Evolutionary conservation across 1,139 yeast species (phyloP), one percentile per base, ranked within the genome.

Genomic region (Blastobotrys buckinghamii): DNA sequence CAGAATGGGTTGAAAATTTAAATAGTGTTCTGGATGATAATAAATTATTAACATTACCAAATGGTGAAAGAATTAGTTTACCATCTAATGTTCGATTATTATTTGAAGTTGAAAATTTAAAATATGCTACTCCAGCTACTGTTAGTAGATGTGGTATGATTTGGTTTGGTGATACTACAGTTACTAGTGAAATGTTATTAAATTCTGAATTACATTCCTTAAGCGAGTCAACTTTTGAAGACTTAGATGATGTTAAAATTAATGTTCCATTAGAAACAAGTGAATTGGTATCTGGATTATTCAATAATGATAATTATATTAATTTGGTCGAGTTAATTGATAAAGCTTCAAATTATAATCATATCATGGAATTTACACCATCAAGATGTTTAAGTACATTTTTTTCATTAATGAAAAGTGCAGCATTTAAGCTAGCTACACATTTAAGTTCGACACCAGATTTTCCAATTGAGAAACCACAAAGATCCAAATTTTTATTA

Each of bases 11-110:
- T 1, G 98, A 92, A 59, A 85, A 85, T 53, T 70, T 92, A 56
- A 92, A 92, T 65, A 84, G 95, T 70, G 94, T 89, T 12, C 72
- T 92, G 30, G 98, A 92, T 66, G 97, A 92, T 58, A 92, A 89
- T 63, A 81, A 77, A 56, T 59, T 85, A 1, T 68, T 90, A 45
- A 89, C 97, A 0, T 71, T 92, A 16, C 95, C 97, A 0, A 89
- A 82, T 61, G 97, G 97, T 39, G 97, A 92, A 61, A 76, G 97
- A 35, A 64, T 92, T 9, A 70, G 75, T 1, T 65, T 92, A 4
- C 89, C 95, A 0, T 59, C 68, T 0, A 83, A 82, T 57, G 76
- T 87, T 1, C 73, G 79, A 30, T 64, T 92, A 22, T 57, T 89
- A 0, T 89, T 92, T 67, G 98, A 92, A 61, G 88, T 85, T 5